A percentile compares a stretch with the other conserved stretches of the same genome.
These are phyloP conservation scores for Rhynchospora breviuscula DNA, from an alignment of 176 grass and related monocot genomes.

Conservation along the genomic window DNA sequence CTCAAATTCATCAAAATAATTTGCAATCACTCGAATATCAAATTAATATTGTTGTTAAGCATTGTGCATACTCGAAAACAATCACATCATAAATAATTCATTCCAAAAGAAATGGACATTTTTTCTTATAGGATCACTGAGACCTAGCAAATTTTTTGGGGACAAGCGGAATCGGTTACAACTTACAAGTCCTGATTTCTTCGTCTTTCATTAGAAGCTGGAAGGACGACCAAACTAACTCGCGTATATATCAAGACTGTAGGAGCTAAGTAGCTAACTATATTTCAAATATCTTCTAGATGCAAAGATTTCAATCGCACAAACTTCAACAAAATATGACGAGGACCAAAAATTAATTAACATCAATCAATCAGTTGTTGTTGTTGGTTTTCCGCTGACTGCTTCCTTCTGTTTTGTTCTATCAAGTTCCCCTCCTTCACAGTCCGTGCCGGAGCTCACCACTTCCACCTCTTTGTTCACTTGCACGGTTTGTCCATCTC, in stretches of 20 bases:
- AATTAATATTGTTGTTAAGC: too few relatives aligned
- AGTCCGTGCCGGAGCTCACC: neutral
- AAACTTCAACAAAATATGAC: slow-evolving; percentile 9
- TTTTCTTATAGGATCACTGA: neutral
- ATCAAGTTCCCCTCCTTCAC: neutral
- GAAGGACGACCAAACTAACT: neutral
- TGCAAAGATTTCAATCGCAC: neutral
- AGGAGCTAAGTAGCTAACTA: neutral
- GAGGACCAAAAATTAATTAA: neutral
- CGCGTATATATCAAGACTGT: neutral
- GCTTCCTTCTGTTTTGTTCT: neutral
- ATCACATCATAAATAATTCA: too few relatives aligned
- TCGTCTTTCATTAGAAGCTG: neutral
- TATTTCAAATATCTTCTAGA: slow-evolving; percentile 16
- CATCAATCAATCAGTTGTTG: neutral
- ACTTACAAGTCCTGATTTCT: too few relatives aligned
- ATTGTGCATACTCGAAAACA: too few relatives aligned
- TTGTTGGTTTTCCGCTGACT: slow-evolving; percentile 8
- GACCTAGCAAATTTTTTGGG: neutral
- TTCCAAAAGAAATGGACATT: too few relatives aligned
- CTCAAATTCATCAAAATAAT: too few relatives aligned
- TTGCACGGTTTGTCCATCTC: slow-evolving; percentile 16
- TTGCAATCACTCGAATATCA: too few relatives aligned
- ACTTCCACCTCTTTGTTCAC: neutral
- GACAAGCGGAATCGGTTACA: neutral